Evolutionary conservation across 768 basidiomycete species (phyloP).

Genomic region (Chalciporus sphaerocephalus): DNA sequence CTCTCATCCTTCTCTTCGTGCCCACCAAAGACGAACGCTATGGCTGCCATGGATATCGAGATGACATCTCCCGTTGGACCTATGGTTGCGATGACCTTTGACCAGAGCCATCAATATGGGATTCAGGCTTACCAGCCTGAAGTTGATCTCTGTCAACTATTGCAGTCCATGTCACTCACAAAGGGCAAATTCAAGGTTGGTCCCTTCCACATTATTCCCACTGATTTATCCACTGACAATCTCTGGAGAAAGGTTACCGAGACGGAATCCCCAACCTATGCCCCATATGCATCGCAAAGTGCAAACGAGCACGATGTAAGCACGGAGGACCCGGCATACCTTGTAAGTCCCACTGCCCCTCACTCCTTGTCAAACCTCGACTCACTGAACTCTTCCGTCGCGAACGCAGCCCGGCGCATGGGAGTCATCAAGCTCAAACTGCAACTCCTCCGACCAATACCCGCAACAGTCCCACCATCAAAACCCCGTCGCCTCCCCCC

Average conservation of each 20-base stretch:
- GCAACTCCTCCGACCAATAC: constrained; percentile 32
- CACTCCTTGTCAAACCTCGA: background rate
- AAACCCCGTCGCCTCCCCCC: constrained; percentile 11
- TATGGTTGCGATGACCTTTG: constrained; percentile 21
- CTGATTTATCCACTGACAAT: constrained; percentile 13
- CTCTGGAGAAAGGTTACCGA: constrained; percentile 34
- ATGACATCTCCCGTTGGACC: constrained; percentile 32
- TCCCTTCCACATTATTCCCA: background rate
- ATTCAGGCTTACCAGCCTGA: constrained; percentile 28
- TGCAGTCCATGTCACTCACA: constrained; percentile 48
- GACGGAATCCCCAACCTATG: constrained; percentile 15
- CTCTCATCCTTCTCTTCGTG: background rate
- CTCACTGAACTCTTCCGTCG: background rate
- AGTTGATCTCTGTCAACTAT: constrained; percentile 49
- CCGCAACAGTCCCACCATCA: constrained; percentile 4
- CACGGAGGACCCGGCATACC: constrained; percentile 44
- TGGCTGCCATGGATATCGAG: constrained; percentile 29
- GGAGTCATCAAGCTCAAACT: constrained; percentile 43
- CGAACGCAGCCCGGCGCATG: constrained; percentile 41
- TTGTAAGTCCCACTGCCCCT: constrained; percentile 28
- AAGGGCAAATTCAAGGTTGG: constrained; percentile 33
- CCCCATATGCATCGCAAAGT: constrained; percentile 30
- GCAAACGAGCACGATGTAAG: constrained; percentile 38
- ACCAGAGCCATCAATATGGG: constrained; percentile 15
- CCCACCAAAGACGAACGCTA: constrained; percentile 4